Percentiles rank a stretch among this genome's conserved stretches.
Conservation (phyloP, 805 yeast genomes). For the Henningerozyma blattae region DNA sequence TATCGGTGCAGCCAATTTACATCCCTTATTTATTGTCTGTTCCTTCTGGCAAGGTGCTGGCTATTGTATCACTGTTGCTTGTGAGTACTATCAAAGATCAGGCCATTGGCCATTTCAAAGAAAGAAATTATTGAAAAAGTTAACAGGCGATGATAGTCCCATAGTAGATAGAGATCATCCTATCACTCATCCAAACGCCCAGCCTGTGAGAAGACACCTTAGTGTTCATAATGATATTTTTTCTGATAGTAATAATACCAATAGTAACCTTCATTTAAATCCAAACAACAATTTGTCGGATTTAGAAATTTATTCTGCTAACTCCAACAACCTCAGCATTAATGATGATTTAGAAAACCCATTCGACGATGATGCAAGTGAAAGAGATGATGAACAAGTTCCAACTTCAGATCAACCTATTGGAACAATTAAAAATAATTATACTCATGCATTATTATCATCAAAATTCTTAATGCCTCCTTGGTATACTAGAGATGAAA, state of each 20-base stretch:
- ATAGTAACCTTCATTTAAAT: background rate
- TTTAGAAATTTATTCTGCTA: constrained; percentile 12
- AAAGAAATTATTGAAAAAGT: background rate
- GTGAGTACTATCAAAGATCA: constrained; percentile 52
- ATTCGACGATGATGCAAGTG: constrained; percentile 1
- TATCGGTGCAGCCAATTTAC: constrained; percentile 76
- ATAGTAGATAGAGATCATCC: background rate
- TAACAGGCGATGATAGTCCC: background rate
- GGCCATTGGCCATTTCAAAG: constrained; percentile 29
- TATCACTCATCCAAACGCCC: background rate
- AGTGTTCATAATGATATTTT: background rate
- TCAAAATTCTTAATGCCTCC: constrained; percentile 24
- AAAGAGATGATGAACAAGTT: constrained; percentile 2
- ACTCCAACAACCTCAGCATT: constrained; percentile 29
- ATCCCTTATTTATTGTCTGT: constrained; percentile 75
- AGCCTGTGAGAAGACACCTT: no score
- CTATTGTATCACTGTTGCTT: constrained; percentile 47
- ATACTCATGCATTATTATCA: constrained; percentile 10
- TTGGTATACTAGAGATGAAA: constrained; percentile 28
- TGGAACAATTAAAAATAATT: constrained; percentile 7
- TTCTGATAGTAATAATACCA: background rate
- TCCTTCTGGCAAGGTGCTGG: constrained; percentile 68
- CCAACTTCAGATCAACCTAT: constrained; percentile 1
- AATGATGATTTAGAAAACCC: constrained; percentile 1
- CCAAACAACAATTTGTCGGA: background rate